Base-by-base conservation (phyloP, 805 yeast genomes). In the Candida piceae region DNA sequence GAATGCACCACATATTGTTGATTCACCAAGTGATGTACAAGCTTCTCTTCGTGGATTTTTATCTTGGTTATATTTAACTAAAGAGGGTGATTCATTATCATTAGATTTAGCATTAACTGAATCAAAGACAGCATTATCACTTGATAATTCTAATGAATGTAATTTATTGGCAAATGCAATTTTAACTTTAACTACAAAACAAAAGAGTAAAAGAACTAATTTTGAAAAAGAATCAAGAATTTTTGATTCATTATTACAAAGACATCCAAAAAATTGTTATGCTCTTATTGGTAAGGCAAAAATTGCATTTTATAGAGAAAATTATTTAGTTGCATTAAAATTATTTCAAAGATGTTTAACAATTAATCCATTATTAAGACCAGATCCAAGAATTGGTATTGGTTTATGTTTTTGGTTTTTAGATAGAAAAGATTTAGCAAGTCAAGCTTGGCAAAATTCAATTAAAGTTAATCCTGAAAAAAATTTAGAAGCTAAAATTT, bases 361-460 rank as follows among this genome's bases (percentile, higher is more conserved):
- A 23, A 67, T 80, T 34, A 80, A 87, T 44, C 97, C 97, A 2
- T 57, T 82, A 25, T 64, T 83, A 48, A 74, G 74, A 48, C 97
- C 97, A 4, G 97, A 90, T 63, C 94, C 97, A 15, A 72, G 99
- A 60, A 73, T 93, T 42, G 99, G 97, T 20, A 77, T 90, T 42
- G 99, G 98, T 24, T 65, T 93, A 46, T 89, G 97, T 60, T 90
- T 80, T 56, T 93, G 97, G 97, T 76, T 76, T 42, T 65, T 93
- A 43, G 82, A 82, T 35, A 95, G 86, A 57, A 74, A 76, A 45
- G 73, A 72, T 35, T 73, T 86, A 66, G 97, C 98, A 0, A 53
- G 72, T 6, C 64, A 66, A 34, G 82, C 97, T 0, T 93, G 97
- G 97, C 73, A 75, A 44, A 74, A 97, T 52, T 72, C 86, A 1